Evolutionary conservation across 2,329 filamentous ascomycete genomes (phyloP), one percentile per base, ranked within the genome.

Genomic region (Pezicula neosporulosa): DNA sequence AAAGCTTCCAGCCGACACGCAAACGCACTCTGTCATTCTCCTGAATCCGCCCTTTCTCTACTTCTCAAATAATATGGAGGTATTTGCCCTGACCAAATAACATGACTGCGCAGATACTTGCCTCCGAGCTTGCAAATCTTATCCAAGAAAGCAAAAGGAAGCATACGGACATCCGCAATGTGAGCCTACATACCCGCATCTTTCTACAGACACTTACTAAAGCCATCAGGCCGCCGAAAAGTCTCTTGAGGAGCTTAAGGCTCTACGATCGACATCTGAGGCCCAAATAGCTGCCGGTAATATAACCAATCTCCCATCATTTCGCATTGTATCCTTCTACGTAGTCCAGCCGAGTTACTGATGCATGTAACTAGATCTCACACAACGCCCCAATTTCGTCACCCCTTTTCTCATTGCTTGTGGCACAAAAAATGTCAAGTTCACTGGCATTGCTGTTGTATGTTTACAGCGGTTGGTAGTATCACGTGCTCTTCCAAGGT

Each of bases 101-200:
- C 36, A 96, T 96, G 91, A 95, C 91, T 70, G 87, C 90, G 64
- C 90, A 95, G 80, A 85, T 96, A 65, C 81, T 97, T 64, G 85
- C 86, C 66, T 86, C 89, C 52, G 92, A 97, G 80, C 82, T 97
- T 69, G 83, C 87, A 65, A 95, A 90, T 73, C 83, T 97, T 68
- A 87, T 96, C 63, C 90, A 95, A 71, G 94, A 99, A 76, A 94
- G 92, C 68, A 97, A 96, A 73, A 83, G 93, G 64, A 97, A 96
- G 72, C 87, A 97, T 70, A 83, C 87, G 61, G 94, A 97, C 64
- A 78, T 99, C 48, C 85, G 89, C 75, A 89, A 88, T 79, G 88
- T 87, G 72, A 63, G 79, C 53, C 36, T 38, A 30, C 16, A 28
- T 24, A 39, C 24, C 18, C 24, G 6, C n/a, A 35, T 35, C 46